Evolutionary conservation across 495 filamentous ascomycete genomes (phyloP).

Genomic region (Daldinia grandis): DNA sequence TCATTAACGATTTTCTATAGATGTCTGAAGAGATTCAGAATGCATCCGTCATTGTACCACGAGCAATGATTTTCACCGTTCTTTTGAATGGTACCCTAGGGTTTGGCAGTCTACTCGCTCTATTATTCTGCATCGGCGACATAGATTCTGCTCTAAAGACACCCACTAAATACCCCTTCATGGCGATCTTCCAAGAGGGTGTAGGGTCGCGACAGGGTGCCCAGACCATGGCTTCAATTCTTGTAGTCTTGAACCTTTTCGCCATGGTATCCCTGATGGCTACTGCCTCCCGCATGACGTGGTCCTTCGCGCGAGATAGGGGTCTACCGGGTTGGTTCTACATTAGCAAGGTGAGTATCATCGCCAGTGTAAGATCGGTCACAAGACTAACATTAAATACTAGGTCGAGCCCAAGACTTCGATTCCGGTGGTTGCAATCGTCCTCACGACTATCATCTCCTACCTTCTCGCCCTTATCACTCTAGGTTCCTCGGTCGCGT

Average conservation of each 20-base stretch:
- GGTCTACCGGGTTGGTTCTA: slow-evolving; percentile 62
- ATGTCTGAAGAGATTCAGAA: slow-evolving; percentile 65
- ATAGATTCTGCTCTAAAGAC: slow-evolving; percentile 49
- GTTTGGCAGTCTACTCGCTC: slow-evolving; percentile 59
- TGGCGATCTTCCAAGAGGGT: slow-evolving; percentile 59
- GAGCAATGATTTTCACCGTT: slow-evolving; percentile 52
- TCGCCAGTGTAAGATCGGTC: not conserved
- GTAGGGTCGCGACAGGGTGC: slow-evolving; percentile 54
- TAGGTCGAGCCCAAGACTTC: slow-evolving; percentile 34
- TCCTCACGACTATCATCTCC: slow-evolving; percentile 51
- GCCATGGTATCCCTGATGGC: slow-evolving; percentile 57
- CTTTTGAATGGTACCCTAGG: slow-evolving; percentile 57
- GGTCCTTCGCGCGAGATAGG: slow-evolving; percentile 64
- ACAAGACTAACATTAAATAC: not conserved
- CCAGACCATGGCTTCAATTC: slow-evolving; percentile 54
- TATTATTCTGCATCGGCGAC: slow-evolving; percentile 60
- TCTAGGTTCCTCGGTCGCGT: slow-evolving; percentile 56
- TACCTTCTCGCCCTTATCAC: slow-evolving; percentile 61
- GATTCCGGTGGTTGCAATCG: slow-evolving; percentile 63
- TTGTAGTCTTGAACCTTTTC: slow-evolving; percentile 54
- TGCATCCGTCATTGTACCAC: slow-evolving; percentile 52
- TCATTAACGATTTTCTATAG: slow-evolving; percentile 40
- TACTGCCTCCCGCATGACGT: slow-evolving; percentile 61
- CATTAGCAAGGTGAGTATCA: slow-evolving; percentile 50
- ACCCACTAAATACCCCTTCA: slow-evolving; percentile 54